Conservation (phyloP, 1,284 basidiomycete genomes). For the Cryptococcus sp. region DNA sequence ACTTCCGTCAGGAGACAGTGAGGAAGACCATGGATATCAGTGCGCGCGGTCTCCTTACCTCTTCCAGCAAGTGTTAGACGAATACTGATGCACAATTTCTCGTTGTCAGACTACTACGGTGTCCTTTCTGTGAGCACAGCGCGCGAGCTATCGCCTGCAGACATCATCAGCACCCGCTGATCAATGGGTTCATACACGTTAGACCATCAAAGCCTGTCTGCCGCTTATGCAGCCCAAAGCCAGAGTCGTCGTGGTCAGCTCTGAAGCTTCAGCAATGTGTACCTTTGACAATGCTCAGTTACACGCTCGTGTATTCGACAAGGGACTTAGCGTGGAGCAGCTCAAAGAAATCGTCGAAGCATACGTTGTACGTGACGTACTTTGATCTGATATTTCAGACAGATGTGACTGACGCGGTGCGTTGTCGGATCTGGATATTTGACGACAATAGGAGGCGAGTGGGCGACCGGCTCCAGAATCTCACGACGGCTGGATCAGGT, state of each 20-base stretch:
- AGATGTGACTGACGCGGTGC: too few relatives aligned
- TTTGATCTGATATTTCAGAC: not conserved
- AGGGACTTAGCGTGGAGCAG: not conserved
- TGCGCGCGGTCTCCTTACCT: not conserved
- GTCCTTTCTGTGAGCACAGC: too few relatives aligned
- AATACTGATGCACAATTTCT: too few relatives aligned
- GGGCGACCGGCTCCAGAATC: not conserved
- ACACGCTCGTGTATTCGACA: not conserved
- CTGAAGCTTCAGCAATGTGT: not conserved
- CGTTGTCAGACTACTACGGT: too few relatives aligned
- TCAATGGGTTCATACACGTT: too few relatives aligned
- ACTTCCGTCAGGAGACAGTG: not conserved
- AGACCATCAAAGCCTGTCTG: too few relatives aligned
- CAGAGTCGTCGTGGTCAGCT: not conserved
- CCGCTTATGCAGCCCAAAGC: too few relatives aligned
- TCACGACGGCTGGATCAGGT: not conserved
- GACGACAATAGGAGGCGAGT: too few relatives aligned
- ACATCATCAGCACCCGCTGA: too few relatives aligned
- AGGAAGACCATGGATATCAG: not conserved
- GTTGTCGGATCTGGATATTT: too few relatives aligned
- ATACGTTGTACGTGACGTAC: not conserved
- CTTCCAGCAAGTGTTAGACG: too few relatives aligned
- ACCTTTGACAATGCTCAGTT: not conserved
- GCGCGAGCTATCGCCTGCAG: too few relatives aligned
- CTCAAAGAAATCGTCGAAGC: not conserved